Base-by-base conservation (phyloP, 768 basidiomycete species). In the Lactifluus subvellereus region DNA sequence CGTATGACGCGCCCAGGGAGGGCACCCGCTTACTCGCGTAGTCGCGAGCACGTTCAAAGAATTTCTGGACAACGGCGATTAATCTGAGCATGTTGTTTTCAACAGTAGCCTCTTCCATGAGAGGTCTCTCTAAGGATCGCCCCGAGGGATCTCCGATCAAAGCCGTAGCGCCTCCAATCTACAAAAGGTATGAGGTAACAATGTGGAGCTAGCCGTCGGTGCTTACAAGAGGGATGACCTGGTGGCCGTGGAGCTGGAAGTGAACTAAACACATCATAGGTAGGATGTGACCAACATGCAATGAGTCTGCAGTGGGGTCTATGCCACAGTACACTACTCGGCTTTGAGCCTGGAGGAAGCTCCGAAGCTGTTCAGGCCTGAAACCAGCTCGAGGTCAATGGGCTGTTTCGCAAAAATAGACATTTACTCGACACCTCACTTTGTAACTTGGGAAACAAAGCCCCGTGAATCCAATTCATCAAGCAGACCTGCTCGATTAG, bases 101-200 rank as follows among this genome's bases (percentile, higher is more conserved):
- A 4, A 94, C 82, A 55, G 83, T 79, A 10, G 80, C 73, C 13
- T 74, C 73, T 40, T 86, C 79, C 5, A 93, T 82, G 4, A 84
- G 79, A 58, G 85, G 82, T 22, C 97, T 85, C 74, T 97, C 96
- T 0, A 84, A 84, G 5, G 82, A 80, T 40, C 95, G 82, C 2
- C 97, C 96, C 4, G 95, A 96, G 8, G 97, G 97, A 71, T 99
- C 97, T 6, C 97, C 97, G 50, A 99, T 87, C n/a, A 89, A 85
- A 9, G 94, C 97, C 0, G 96, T 98, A 9, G 94, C 95, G 1
- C 94, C 94, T 37, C 97, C 96, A 72, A 98, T 89, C 96, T 98
- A 70, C 37, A 37, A 45, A 47, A 38, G 43, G 54, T 30, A 59
- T 66, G 54, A 58, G 33, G 51, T 5, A 53, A 35, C 32, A 35